Evolutionary conservation across 495 filamentous ascomycete genomes (phyloP).

Genomic region (Penicillium tannophilum): DNA sequence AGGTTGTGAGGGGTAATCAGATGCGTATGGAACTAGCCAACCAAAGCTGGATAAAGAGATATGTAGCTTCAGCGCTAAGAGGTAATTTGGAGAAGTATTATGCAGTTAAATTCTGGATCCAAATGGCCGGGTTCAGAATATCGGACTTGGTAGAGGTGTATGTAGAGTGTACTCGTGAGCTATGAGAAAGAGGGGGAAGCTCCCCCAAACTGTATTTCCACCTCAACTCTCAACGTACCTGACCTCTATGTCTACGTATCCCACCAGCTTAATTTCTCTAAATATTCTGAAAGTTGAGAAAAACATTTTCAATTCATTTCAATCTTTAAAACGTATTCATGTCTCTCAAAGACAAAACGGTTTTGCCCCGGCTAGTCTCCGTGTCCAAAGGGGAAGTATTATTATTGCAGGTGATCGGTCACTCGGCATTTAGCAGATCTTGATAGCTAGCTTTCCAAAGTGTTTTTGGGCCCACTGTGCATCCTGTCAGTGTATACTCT

Average conservation of each 20-base stretch:
- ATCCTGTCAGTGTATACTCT: slow-evolving; percentile 21
- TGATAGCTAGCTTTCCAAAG: slow-evolving; percentile 73
- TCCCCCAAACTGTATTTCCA: slow-evolving; percentile 4
- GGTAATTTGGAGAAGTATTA: background rate
- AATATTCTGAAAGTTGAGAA: background rate
- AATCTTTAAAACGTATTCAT: background rate
- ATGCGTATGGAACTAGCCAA: background rate
- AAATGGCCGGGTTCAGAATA: background rate
- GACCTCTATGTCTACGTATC: background rate
- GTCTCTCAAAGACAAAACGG: background rate
- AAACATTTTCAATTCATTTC: background rate
- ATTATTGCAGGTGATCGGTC: background rate
- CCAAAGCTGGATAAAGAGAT: background rate
- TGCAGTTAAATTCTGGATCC: background rate
- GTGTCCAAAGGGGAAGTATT: background rate
- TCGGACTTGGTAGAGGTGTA: background rate
- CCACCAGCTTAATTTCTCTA: background rate
- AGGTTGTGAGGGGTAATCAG: slow-evolving; percentile 11
- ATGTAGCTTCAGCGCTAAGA: background rate
- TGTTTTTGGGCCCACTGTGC: slow-evolving; percentile 71
- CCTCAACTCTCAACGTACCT: background rate
- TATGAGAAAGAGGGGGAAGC: slow-evolving; percentile 24
- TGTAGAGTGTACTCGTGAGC: background rate
- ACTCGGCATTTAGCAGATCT: slow-evolving; percentile 51
- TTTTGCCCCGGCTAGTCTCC: slow-evolving; percentile 2